Evolutionary conservation across 2,329 filamentous ascomycete genomes (phyloP), one percentile per base, ranked within the genome.

Genomic region (Didymella segeticola): DNA sequence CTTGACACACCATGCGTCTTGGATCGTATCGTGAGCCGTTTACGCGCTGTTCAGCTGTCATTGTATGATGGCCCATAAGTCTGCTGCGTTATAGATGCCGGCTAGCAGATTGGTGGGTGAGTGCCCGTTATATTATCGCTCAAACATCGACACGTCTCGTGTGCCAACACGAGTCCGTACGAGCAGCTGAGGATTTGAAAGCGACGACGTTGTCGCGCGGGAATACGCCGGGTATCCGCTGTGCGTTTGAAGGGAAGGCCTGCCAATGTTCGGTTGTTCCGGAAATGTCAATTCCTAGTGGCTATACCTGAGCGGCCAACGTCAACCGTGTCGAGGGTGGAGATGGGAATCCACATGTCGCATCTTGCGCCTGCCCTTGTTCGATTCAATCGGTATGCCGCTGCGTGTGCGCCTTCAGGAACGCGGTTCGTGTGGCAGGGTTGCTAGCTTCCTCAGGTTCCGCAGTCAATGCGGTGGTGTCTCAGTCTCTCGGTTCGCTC

Each of bases 1-100:
- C 52, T 49, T 71, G 67, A 72, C 50, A 68, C 26, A 15, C 45
- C 56, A n/a, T n/a, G n/a, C n/a, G n/a, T n/a, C n/a, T n/a, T n/a
- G 34, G 9, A 20, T 15, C n/a, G 20, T 20, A 23, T 20, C 20
- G 20, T n/a, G 17, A 15, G 25, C 25, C 25, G 3, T 20, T 27
- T 43, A 30, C 39, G 51, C 34, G 45, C 45, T 34, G 8, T 20
- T 23, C 4, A 38, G 45, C 27, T 36, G 17, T 45, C 23, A 9
- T n/a, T 22, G 38, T 45, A n/a, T 29, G 22, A 19, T 26, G 19
- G 22, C 17, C 45, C 15, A 17, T 39, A 39, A 15, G 36, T 31
- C 39, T 49, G 34, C 27, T 45, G 39, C 45, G 41, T 25, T 22
- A 14, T 14, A 39, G 23, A 45, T 19, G 15, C 25, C 27, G 34